These are phyloP conservation scores for Dalbergia cochinchinensis DNA, from an alignment of 306 rosid genomes.

Conservation along the genomic window DNA sequence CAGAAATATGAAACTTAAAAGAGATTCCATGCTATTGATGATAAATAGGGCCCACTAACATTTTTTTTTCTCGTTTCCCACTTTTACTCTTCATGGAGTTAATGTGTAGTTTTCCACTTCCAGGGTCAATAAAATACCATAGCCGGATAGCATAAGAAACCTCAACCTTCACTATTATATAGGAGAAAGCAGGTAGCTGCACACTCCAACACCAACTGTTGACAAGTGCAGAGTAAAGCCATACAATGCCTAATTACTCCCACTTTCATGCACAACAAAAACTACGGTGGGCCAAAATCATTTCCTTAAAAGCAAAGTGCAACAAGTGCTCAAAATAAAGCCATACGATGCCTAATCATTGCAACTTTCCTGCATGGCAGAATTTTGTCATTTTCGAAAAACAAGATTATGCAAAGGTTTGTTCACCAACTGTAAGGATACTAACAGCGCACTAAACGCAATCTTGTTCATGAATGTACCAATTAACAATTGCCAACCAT, in stretches of 20 bases:
- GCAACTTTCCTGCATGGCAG: too few species aligned
- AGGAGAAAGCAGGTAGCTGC: background rate
- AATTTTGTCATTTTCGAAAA: background rate
- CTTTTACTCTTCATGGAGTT: background rate
- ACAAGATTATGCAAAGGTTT: background rate
- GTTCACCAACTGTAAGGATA: background rate
- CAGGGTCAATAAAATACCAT: background rate
- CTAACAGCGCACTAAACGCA: background rate
- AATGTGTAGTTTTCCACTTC: constrained; percentile 1
- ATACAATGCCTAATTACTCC: too few species aligned
- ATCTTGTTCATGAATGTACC: background rate
- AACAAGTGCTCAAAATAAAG: too few species aligned
- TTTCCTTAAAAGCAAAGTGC: too few species aligned
- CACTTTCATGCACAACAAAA: too few species aligned
- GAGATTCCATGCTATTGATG: background rate
- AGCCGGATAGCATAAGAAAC: constrained; percentile 4
- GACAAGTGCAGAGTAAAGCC: too few species aligned
- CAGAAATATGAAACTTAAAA: background rate
- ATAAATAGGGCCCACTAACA: background rate
- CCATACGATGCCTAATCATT: too few species aligned
- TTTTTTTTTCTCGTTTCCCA: background rate
- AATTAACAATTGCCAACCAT: background rate
- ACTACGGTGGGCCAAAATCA: too few species aligned
- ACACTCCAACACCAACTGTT: too few species aligned
- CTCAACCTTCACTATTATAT: background rate